A percentile compares a stretch with the other conserved stretches of the same genome.
phyloP scores from a whole-genome alignment of 2,329 filamentous ascomycete species.

The Clonostachys chloroleuca region DNA sequence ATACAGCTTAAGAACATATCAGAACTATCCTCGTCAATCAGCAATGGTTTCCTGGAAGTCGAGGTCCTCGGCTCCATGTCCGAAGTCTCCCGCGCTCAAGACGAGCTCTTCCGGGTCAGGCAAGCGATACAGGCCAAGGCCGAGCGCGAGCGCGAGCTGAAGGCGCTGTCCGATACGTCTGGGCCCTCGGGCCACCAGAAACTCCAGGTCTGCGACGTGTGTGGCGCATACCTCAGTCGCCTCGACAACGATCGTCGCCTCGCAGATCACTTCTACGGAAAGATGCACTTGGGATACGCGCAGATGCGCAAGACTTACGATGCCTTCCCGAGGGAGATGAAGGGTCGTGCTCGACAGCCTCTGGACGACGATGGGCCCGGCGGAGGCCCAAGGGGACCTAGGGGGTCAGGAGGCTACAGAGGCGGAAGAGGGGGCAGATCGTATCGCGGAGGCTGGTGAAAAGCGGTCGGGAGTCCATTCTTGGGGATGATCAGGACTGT shows the following conservation, averaged over 20 bases:
- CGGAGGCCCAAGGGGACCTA: slow-evolving; percentile 21
- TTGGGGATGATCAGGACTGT: background rate
- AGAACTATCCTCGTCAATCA: slow-evolving; percentile 74
- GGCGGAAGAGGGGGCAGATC: slow-evolving; percentile 45
- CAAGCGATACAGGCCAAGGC: slow-evolving; percentile 77
- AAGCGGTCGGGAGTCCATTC: background rate
- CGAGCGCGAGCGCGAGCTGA: slow-evolving; percentile 82
- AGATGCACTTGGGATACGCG: slow-evolving; percentile 98
- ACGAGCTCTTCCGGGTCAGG: slow-evolving; percentile 83
- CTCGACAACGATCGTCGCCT: slow-evolving; percentile 91
- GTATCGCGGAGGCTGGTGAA: slow-evolving; percentile 22
- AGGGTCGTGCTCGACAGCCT: slow-evolving; percentile 57
- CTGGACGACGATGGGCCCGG: slow-evolving; percentile 40
- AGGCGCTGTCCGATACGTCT: slow-evolving; percentile 84
- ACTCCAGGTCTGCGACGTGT: slow-evolving; percentile 96
- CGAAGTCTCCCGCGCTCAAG: slow-evolving; percentile 75
- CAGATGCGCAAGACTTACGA: slow-evolving; percentile 96
- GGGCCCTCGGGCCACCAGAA: slow-evolving; percentile 96
- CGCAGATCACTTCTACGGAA: slow-evolving; percentile 97
- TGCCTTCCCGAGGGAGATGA: slow-evolving; percentile 80
- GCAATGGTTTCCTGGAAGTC: slow-evolving; percentile 79
- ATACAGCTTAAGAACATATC: slow-evolving; percentile 71
- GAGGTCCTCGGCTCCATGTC: slow-evolving; percentile 79
- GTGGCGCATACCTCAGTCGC: slow-evolving; percentile 86
- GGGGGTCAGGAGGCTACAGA: slow-evolving; percentile 24